Base-by-base conservation (phyloP, 176 grass and related monocot species). In the Poa pratensis region DNA sequence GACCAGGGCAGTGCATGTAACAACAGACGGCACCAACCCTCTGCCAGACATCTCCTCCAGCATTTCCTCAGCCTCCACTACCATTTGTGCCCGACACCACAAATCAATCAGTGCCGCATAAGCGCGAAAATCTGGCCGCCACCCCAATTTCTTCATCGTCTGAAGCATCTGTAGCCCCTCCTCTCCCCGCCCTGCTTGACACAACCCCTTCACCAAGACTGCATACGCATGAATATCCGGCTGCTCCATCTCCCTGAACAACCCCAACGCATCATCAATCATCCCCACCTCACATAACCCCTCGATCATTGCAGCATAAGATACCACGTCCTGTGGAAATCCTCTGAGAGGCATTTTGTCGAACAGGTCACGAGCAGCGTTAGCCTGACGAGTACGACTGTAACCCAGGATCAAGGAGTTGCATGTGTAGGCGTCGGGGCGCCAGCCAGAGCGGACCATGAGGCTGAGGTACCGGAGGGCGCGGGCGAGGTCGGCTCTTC, bases 271-370 rank as follows among this genome's bases (percentile, higher is more conserved):
- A 37, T 87, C 74, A 42, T 84, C 75, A 39, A 90, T 87, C 66
- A 40, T 79, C 16, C 73, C 75, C 28, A 20, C 9, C 26, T 54
- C 60, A 46, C 81, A 91, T 12, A 91, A 23, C 24, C 84, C 89
- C 69, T 91, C 85, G 23, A 87, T 71, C 6, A 91, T 53, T 9
- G 85, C 53, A 23, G 85, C 5, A 17, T 91, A 76, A 17, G 89
- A 62, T 9, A 91, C 40, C 6, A 69, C 85, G 30, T 91, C 85
- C 1, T 59, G 76, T 9, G 0, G 72, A 53, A 83, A 85, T 17
- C 81, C 85, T 84, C 89, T 91, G 0, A 52, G 19, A 4, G 89
- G 85, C 89, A 89, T 89, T 89, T 86, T 82, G 13, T 86, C 51
- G 71, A 89, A 89, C 71, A 89, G 13, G 18, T 76, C 62, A 2